These are phyloP conservation scores for Phoenix roebelenii DNA, from an alignment of 176 grass and related monocot species.

Conservation along the genomic window DNA sequence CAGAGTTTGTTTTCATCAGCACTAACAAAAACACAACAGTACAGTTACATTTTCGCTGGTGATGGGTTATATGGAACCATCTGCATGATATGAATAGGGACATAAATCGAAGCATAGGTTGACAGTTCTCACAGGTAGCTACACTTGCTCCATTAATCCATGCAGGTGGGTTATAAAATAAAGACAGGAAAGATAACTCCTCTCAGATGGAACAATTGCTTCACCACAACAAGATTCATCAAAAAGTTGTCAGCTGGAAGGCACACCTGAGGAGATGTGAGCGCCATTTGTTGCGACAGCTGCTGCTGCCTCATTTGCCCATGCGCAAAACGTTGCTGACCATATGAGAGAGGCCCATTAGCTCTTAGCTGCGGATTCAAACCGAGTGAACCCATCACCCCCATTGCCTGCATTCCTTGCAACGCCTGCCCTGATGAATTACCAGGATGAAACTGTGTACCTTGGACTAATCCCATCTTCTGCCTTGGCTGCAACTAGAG, in stretches of 20 bases:
- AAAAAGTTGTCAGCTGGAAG: background rate
- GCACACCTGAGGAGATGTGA: constrained; percentile 73
- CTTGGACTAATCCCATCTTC: constrained; percentile 60
- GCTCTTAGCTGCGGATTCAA: constrained; percentile 72
- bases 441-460: constrained; percentile 50
- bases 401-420: constrained; percentile 92
- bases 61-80: no score
- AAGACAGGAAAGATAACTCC: no score
- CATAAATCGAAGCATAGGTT: no score
- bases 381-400: constrained; percentile 63
- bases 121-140: no score
- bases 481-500: constrained; percentile 63
- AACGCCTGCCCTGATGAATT: constrained; percentile 53
- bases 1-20: no score
- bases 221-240: no score
- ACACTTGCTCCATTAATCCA: no score
- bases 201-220: no score
- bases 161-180: no score
- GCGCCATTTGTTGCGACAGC: constrained; percentile 38
- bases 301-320: constrained; percentile 77
- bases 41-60: no score
- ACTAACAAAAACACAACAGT: no score
- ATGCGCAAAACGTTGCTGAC: constrained; percentile 61
- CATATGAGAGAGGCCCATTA: constrained; percentile 63
- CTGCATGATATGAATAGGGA: no score